Base-by-base conservation (phyloP, 768 basidiomycete species). In the Mycena vulgaris region DNA sequence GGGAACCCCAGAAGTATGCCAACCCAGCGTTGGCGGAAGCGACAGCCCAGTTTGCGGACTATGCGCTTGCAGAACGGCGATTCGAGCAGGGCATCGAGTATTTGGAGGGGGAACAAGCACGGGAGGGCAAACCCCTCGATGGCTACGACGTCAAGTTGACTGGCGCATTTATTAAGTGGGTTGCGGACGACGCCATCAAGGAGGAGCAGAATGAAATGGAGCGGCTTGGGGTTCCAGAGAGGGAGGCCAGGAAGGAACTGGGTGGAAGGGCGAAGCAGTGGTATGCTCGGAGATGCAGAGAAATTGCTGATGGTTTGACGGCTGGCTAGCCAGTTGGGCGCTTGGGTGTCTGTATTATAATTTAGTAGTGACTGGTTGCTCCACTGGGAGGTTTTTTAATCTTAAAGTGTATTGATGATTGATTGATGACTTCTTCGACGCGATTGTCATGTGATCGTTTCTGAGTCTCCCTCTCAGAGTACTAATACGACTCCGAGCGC, bases 11-110 rank as follows among this genome's bases (percentile, higher is more conserved):
- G 48, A 49, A 37, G 48, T 37, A 51, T 17, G 16, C 21, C 48
- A 19, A 48, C 40, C 53, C 56, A 5, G 39, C 10, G 2, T 19
- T 30, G 7, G 49, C 68, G 16, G 17, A 39, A 11, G 52, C 59
- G 3, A 62, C 40, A 7, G 51, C 27, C 35, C 61, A 72, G 60
- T 74, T 74, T 30, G 75, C 63, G 3, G 70, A 72, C n/a, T 74
- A 65, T 52, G 71, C 70, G 25, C 69, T 71, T 39, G 65, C 64
- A 25, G 67, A 72, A 28, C 67, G 73, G 49, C 53, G 75, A 37
- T 64, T 70, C 35, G 75, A 76, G 57, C 75, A 76, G 56, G 75
- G 75, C 3, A 52, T 76, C 63, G 75, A 76, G 40, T 72, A 72
- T 68, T 68, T 76, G 8, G 71, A 70, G 47, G 62, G 39, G n/a